These are phyloP conservation scores for Tulasnella sp. DNA, from an alignment of 768 basidiomycete species.

Conservation along the genomic window DNA sequence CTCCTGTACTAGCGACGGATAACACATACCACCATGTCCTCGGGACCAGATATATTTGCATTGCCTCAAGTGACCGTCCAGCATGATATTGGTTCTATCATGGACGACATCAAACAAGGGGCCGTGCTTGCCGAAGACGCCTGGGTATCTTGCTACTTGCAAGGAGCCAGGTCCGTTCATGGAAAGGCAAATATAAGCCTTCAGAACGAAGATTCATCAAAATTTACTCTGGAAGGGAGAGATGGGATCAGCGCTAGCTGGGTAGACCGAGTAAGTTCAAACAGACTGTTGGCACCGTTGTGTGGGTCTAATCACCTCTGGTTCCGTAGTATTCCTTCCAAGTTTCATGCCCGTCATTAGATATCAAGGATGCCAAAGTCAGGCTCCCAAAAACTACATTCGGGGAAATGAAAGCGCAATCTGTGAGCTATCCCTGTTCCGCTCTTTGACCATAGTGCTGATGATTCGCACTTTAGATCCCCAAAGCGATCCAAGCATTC, in stretches of 20 bases:
- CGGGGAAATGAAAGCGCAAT: slow-evolving; percentile 2
- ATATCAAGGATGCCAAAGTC: slow-evolving; percentile 8
- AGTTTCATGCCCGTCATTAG: slow-evolving; percentile 42
- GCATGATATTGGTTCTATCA: slow-evolving; percentile 50
- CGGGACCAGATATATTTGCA: background rate
- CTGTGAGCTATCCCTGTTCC: background rate
- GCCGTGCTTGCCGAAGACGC: slow-evolving; percentile 51
- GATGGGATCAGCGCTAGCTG: slow-evolving; percentile 35
- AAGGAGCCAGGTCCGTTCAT: slow-evolving; percentile 47
- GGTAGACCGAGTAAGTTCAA: background rate
- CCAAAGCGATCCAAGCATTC: slow-evolving; percentile 47
- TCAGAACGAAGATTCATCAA: slow-evolving; percentile 37
- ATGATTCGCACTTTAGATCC: background rate
- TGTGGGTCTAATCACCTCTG: background rate
- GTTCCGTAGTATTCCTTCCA: slow-evolving; percentile 30
- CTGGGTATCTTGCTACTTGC: slow-evolving; percentile 65
- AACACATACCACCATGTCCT: background rate
- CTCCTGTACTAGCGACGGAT: background rate
- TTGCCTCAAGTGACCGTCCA: slow-evolving; percentile 53
- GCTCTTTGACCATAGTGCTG: background rate
- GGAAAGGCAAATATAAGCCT: slow-evolving; percentile 46
- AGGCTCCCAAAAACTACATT: slow-evolving; percentile 8
- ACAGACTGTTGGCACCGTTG: background rate
- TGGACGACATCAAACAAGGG: slow-evolving; percentile 56
- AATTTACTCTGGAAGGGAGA: slow-evolving; percentile 34